Evolutionary conservation across 2,329 filamentous ascomycete species (phyloP).

Genomic region (Clarireedia homoeocarpa): DNA sequence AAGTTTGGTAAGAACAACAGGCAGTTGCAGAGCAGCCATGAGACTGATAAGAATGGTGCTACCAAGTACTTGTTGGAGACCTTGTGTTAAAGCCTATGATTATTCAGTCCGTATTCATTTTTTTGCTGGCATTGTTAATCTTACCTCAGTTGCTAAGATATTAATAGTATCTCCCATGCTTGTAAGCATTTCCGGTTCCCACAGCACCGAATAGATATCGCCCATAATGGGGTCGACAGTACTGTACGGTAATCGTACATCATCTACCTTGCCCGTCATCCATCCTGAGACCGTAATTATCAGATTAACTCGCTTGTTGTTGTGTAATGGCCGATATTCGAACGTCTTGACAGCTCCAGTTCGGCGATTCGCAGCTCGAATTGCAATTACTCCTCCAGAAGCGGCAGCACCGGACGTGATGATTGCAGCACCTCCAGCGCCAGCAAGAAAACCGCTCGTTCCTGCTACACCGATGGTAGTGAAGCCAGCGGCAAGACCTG

Average conservation of each 20-base stretch:
- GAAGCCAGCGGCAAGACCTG: conserved; percentile 87
- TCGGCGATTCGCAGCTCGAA: conserved; percentile 75
- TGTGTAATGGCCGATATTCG: conserved; percentile 92
- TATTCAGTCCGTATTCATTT: conserved; percentile 21
- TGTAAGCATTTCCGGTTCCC: conserved; percentile 96
- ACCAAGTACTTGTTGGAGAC: conserved; percentile 88
- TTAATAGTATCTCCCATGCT: conserved; percentile 99
- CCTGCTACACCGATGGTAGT: conserved; percentile 90
- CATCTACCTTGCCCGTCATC: conserved; percentile 98
- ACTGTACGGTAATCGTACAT: conserved; percentile 90
- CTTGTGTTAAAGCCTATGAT: conserved; percentile 81
- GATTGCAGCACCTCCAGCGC: conserved; percentile 84
- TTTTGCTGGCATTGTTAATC: conserved; percentile 18
- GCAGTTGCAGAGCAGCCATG: conserved; percentile 90
- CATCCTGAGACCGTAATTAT: conserved; percentile 93
- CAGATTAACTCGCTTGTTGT: conserved; percentile 94
- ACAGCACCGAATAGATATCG: conserved; percentile 91
- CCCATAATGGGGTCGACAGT: conserved; percentile 98
- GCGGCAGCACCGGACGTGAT: conserved; percentile 86
- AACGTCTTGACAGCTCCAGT: conserved; percentile 93
- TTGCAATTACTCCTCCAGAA: conserved; percentile 79
- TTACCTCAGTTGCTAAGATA: conserved; percentile 90
- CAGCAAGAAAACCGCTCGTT: conserved; percentile 81
- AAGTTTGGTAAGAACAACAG: conserved; percentile 85
- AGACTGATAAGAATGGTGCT: conserved; percentile 81